Percentiles rank a stretch among this genome's conserved stretches.
Evolutionary conservation across 208 protist species (phyloP).

Genomic region (Phytomonas sp.): DNA sequence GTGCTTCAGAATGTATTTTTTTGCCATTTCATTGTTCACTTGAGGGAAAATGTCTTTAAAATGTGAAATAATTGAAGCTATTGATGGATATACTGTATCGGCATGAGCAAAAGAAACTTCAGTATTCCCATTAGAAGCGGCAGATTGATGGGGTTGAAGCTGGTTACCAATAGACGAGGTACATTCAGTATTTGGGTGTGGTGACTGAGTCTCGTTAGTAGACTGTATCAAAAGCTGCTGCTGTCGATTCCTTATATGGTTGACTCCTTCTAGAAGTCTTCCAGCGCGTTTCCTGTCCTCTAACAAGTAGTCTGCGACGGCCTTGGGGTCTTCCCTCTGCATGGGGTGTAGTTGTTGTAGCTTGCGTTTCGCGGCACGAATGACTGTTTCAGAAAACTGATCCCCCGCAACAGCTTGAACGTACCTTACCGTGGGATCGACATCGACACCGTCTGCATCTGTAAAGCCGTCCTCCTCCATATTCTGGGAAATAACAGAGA

Average conservation of each 20-base stretch:
- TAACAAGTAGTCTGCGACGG: not conserved
- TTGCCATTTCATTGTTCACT: not conserved
- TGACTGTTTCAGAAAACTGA: conserved; percentile 21
- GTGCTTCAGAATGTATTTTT: not conserved
- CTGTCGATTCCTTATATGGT: not conserved
- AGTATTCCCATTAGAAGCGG: not conserved
- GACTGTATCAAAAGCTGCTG: not conserved
- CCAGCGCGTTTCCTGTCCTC: not conserved
- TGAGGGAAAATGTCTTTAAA: conserved; percentile 9
- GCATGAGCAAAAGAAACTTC: not conserved
- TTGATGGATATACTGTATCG: not conserved
- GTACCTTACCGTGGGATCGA: conserved; percentile 19
- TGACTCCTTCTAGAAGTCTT: not conserved
- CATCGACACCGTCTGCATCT: conserved; percentile 25
- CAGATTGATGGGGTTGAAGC: not conserved
- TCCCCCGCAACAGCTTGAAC: conserved; percentile 23
- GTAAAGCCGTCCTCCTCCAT: conserved; percentile 22
- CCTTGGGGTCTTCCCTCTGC: not conserved
- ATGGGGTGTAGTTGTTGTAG: not conserved
- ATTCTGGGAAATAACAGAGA: conserved; percentile 23
- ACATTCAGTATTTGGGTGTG: not conserved
- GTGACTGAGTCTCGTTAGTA: not conserved
- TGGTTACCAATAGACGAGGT: not conserved
- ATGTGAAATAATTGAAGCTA: not conserved
- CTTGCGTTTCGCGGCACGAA: conserved; percentile 11